Evolutionary conservation across 2,329 filamentous ascomycete genomes (phyloP).

Genomic region (Claviceps sp.): DNA sequence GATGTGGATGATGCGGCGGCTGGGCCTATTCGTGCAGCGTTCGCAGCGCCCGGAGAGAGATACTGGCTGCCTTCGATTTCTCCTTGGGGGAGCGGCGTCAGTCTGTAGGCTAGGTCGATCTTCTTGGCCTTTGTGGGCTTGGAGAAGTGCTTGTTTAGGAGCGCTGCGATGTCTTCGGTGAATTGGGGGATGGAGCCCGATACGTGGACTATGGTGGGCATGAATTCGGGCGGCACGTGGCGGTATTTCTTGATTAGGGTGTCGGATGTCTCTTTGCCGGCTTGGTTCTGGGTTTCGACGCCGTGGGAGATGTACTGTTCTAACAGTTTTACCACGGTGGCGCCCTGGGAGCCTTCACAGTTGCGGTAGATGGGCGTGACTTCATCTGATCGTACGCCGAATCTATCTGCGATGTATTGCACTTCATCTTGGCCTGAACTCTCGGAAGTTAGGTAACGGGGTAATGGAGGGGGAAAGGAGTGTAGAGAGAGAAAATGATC

Average conservation of each 20-base stretch:
- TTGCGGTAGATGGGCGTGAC: constrained; percentile 27
- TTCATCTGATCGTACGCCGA: constrained; percentile 27
- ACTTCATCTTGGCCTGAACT: constrained; percentile 25
- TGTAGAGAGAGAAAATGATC: too few species aligned
- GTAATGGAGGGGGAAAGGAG: neutral
- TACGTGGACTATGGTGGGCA: constrained; percentile 28
- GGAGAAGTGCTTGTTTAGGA: constrained; percentile 28
- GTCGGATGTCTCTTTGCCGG: constrained; percentile 16
- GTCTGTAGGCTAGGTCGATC: constrained; percentile 24
- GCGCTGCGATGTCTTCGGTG: constrained; percentile 26
- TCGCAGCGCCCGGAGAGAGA: neutral
- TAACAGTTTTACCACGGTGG: constrained; percentile 28
- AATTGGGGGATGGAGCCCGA: constrained; percentile 20
- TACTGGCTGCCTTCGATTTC: constrained; percentile 7
- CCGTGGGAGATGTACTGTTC: constrained; percentile 28
- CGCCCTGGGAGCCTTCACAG: constrained; percentile 24
- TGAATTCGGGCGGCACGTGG: constrained; percentile 29
- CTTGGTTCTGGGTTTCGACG: constrained; percentile 18
- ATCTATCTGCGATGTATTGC: constrained; percentile 28
- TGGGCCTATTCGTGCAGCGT: neutral
- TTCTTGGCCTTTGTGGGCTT: constrained; percentile 24
- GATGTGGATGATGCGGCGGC: neutral
- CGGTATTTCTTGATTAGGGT: constrained; percentile 24
- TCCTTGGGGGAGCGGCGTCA: constrained; percentile 19
- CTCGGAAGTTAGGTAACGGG: neutral